Evolutionary conservation across 2,329 filamentous ascomycete species (phyloP).

Genomic region (Aspergillus ochraceus): DNA sequence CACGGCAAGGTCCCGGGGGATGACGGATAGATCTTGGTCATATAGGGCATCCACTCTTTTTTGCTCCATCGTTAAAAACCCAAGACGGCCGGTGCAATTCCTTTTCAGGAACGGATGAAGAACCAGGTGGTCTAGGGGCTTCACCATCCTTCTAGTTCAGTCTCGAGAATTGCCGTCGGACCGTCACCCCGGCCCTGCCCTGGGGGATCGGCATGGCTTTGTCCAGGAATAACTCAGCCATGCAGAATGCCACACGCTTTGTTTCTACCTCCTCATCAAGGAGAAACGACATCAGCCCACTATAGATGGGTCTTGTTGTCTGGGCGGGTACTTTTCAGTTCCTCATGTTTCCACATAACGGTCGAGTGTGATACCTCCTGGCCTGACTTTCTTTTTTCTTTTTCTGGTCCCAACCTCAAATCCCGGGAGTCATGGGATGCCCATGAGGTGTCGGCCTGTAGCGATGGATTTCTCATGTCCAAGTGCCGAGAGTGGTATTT

Average conservation of each 20-base stretch:
- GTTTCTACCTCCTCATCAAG: neutral
- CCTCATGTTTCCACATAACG: neutral
- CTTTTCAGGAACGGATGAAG: slow-evolving; percentile 10
- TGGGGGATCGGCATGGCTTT: slow-evolving; percentile 2
- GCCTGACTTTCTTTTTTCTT: neutral
- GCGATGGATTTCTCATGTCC: neutral
- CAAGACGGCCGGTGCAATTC: slow-evolving; percentile 3
- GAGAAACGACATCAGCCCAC: neutral
- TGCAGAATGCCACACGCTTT: neutral
- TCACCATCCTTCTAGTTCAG: neutral
- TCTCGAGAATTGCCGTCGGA: slow-evolving; percentile 13
- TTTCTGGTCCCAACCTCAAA: neutral
- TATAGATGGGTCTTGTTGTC: neutral
- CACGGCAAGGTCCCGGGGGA: slow-evolving; percentile 19
- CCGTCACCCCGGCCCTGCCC: slow-evolving; percentile 20
- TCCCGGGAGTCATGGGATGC: neutral
- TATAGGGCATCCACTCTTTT: slow-evolving; percentile 4
- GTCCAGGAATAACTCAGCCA: slow-evolving; percentile 8
- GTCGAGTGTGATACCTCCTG: neutral
- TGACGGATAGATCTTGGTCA: slow-evolving; percentile 6
- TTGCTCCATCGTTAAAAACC: neutral
- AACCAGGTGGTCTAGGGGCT: neutral
- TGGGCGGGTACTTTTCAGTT: neutral
- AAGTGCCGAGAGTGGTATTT: neutral
- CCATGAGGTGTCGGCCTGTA: neutral